A percentile compares a stretch with the other conserved stretches of the same genome.
Conservation (phyloP, 2,329 filamentous ascomycete species). For the Diplocarpon mali region DNA sequence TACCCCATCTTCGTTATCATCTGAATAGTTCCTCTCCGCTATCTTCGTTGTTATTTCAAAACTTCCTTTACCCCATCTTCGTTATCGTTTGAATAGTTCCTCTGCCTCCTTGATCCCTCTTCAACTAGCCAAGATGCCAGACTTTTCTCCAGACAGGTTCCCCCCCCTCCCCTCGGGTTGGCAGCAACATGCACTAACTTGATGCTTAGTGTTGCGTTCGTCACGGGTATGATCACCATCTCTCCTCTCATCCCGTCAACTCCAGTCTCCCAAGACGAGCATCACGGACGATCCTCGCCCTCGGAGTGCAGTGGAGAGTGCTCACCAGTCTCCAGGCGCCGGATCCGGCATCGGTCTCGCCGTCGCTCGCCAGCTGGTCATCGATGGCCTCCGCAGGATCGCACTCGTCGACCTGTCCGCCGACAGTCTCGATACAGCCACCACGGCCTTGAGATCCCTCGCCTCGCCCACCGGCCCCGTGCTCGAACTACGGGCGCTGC, state of each 20-base stretch:
- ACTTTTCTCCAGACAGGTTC: slow-evolving; percentile 11
- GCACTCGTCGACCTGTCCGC: slow-evolving; percentile 14
- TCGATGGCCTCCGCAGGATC: slow-evolving; percentile 14
- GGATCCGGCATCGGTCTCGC: slow-evolving; percentile 19
- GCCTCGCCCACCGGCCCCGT: not conserved
- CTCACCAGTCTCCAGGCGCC: slow-evolving; percentile 11
- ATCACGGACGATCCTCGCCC: not conserved
- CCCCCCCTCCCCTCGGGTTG: not conserved
- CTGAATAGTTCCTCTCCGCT: too few relatives aligned
- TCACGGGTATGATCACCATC: slow-evolving; percentile 10
- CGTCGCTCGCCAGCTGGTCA: slow-evolving; percentile 12
- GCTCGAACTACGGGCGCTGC: slow-evolving; percentile 6
- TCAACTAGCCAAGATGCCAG: slow-evolving; percentile 3
- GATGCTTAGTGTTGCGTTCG: slow-evolving; percentile 14
- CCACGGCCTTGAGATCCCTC: not conserved
- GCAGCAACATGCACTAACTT: not conserved
- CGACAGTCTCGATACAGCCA: not conserved
- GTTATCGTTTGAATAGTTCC: too few relatives aligned
- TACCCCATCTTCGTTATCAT: too few relatives aligned
- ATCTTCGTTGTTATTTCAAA: too few relatives aligned
- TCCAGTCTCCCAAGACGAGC: too few relatives aligned
- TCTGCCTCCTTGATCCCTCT: too few relatives aligned
- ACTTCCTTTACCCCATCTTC: too few relatives aligned
- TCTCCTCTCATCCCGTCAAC: too few relatives aligned
- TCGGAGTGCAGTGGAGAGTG: not conserved